Evolutionary conservation across 768 basidiomycete genomes (phyloP), one percentile per base, ranked within the genome.

Genomic region (Atractiella rhizophila): DNA sequence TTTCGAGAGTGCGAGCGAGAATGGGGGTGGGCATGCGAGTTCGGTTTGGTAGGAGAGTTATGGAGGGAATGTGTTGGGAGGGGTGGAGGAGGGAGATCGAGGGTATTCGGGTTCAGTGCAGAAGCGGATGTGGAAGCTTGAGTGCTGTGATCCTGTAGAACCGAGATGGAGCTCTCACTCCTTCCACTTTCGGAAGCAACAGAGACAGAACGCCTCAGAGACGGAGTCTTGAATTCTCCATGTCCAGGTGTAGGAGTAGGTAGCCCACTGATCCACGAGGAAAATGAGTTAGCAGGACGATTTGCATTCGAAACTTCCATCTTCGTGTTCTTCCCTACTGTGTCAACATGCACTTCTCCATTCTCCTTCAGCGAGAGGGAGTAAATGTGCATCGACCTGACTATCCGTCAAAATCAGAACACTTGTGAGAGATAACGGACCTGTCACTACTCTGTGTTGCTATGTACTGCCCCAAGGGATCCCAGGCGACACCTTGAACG

Each of bases 401-500:
- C n/a, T n/a, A n/a, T n/a, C n/a, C n/a, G n/a, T n/a, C n/a, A 20
- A 21, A 30, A 4, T 4, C 8, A 38, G 32, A 18, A 12, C 7
- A 28, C n/a, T 34, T 30, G 11, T 30, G 29, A 3, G n/a, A 31
- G 15, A 11, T 5, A 24, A 37, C 61, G 44, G 29, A 62, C 62
- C 88, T 69, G 59, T 98, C 91, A 53, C 76, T 81, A 58, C 80
- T 83, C 56, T 98, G 91, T 0, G 91, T 96, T 4, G 91, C 86
- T 46, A 98, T 80, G 55, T 78, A 96, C 58, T 91, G 82, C 57
- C 88, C 85, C 51, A 91, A 61, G 1, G 91, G 91, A 50, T 98
- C 91, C 91, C 91, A 98, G 0, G 88, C 81, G 23, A 96, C 91
- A 8, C 91, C 91, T 63, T 98, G 91, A 0, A 98, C 91, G 55